Percentiles rank a stretch among this genome's conserved stretches.
Conservation (phyloP, 345 rosid genomes). For the Salix arbutifolia region DNA sequence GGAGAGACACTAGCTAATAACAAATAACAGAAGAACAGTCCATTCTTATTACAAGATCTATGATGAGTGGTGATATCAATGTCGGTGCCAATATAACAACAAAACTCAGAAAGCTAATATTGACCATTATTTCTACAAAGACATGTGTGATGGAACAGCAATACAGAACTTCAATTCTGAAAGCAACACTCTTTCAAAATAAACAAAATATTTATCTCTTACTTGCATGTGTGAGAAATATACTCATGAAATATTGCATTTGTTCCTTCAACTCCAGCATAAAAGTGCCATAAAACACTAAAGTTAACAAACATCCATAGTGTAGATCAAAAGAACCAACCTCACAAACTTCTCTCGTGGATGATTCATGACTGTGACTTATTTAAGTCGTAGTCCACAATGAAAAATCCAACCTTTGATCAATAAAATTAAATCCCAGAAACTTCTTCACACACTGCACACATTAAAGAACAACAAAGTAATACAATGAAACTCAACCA, state of each 20-base stretch:
- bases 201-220: background rate
- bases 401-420: constrained; percentile 13
- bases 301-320: background rate
- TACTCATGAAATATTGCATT: background rate
- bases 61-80: background rate
- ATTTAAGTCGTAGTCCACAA: background rate
- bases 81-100: background rate
- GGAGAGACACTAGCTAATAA: background rate
- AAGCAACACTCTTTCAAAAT: background rate
- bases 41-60: background rate
- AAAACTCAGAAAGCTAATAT: background rate
- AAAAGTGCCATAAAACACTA: background rate
- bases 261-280: background rate
- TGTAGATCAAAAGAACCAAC: constrained; percentile 25
- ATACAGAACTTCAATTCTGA: background rate
- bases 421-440: background rate
- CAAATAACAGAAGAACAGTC: background rate
- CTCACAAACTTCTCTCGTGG: constrained; percentile 60
- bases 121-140: background rate
- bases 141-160: background rate
- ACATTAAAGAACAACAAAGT: background rate
- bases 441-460: constrained; percentile 15
- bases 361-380: constrained; percentile 38
- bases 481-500: background rate
- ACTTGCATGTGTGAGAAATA: background rate